Evolutionary conservation across 768 basidiomycete species (phyloP).

Genomic region (Mycena belliarum): DNA sequence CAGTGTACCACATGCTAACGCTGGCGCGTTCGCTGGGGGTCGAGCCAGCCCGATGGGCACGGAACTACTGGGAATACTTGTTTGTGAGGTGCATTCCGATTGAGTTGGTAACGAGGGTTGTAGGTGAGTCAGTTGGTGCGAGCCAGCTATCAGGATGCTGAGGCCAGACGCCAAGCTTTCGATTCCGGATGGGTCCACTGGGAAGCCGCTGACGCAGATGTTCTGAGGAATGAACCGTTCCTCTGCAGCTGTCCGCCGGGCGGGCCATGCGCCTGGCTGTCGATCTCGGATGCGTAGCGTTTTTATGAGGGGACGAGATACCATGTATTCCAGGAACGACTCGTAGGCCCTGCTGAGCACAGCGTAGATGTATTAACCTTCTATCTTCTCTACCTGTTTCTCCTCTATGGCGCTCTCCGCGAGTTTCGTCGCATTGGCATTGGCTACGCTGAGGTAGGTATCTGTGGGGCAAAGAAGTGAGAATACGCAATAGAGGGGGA

Average conservation of each 20-base stretch:
- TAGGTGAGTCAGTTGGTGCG: neutral
- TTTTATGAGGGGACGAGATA: neutral
- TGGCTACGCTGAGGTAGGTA: slow-evolving; percentile 62
- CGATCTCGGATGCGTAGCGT: neutral
- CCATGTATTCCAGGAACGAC: neutral
- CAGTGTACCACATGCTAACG: neutral
- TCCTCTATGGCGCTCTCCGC: neutral
- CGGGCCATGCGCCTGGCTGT: neutral
- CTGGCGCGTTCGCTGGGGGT: neutral
- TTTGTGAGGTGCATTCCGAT: neutral
- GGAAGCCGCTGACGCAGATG: neutral
- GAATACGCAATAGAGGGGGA: too few species aligned
- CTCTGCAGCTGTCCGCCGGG: neutral
- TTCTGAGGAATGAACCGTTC: neutral
- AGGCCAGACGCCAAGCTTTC: neutral
- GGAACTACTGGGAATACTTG: neutral
- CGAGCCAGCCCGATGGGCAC: neutral
- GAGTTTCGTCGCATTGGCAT: slow-evolving; percentile 32
- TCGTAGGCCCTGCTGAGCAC: neutral
- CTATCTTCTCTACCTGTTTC: neutral
- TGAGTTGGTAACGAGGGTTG: neutral
- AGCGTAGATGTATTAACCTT: neutral
- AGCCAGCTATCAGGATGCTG: neutral
- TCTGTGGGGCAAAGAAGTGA: slow-evolving; percentile 35
- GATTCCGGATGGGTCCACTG: neutral